Base-by-base conservation (phyloP, 78 protist genomes). In the Thecamonas trahens region DNA sequence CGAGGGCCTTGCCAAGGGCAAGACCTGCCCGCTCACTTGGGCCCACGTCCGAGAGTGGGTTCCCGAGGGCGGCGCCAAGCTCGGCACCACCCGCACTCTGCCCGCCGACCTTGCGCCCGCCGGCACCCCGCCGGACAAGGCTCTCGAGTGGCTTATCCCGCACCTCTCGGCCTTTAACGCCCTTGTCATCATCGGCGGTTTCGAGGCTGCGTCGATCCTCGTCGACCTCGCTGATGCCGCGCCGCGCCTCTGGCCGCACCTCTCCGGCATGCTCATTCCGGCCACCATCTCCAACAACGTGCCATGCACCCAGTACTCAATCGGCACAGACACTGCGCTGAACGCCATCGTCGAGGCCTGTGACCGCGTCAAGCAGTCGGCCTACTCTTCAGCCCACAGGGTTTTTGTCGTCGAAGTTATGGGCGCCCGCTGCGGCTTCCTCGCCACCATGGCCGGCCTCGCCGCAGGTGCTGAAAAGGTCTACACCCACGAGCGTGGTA, bases 241-340 rank as follows among this genome's bases (percentile, higher is more conserved):
- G n/a, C n/a, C 31, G 37, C 34, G 15, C n/a, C 29, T 81, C 0
- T 35, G 61, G 29, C 59, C 50, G 69, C 67, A 17, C n/a, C 61
- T 78, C 3, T 73, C 88, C 20, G 61, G 81, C 15, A 34, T 77
- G 11, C 50, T 58, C 37, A 60, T 84, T 1, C 92, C 92, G 26
- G 86, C 86, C 37, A 87, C 92, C 35, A 87, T 87, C 44, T 70
- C 79, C 20, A 87, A 87, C 58, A 87, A 87, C 70, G 82, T 77
- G 9, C 92, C 92, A 8, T 87, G 86, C 3, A 87, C 92, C 1
- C 68, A 77, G 38, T 57, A 37, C 39, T 40, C 68, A 9, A 45
- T 87, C 14, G 92, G 92, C 26, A 8, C 71, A 6, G 92, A 87
- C 49, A 87, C 92, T 11, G 85, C 86, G 39, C 87, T 87, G 9